Evolutionary conservation across 176 grass and related monocot species (phyloP).

Genomic region (Musa beccarii): DNA sequence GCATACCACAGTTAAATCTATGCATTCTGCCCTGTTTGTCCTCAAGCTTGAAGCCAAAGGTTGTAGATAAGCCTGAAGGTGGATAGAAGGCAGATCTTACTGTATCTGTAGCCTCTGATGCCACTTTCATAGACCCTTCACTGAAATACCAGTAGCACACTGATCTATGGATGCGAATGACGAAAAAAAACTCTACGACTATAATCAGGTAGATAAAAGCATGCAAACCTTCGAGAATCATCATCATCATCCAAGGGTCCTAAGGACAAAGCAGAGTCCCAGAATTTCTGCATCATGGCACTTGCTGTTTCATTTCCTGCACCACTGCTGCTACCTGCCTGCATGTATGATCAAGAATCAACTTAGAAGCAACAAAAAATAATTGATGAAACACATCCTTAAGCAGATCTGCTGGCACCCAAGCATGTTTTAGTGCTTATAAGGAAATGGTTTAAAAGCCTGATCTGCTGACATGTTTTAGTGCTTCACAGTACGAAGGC

Average conservation of each 20-base stretch:
- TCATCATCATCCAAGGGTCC: conserved; percentile 76
- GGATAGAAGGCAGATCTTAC: conserved; percentile 65
- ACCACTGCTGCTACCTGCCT: conserved; percentile 56
- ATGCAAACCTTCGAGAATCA: conserved; percentile 68
- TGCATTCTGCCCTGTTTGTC: conserved; percentile 95
- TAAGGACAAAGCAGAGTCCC: conserved; percentile 94
- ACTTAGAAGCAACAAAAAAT: background rate
- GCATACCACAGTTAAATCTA: conserved; percentile 92
- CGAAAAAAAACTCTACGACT: background rate
- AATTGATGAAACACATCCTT: background rate
- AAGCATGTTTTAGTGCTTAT: too few relatives aligned
- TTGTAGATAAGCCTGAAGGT: conserved; percentile 54
- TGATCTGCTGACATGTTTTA: too few relatives aligned
- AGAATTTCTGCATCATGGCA: conserved; percentile 96
- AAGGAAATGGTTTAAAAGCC: too few relatives aligned
- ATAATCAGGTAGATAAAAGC: conserved; percentile 7
- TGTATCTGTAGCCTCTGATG: conserved; percentile 61
- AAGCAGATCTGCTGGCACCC: too few relatives aligned
- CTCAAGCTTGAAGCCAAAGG: conserved; percentile 93
- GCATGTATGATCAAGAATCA: conserved; percentile 17
- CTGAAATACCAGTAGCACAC: conserved; percentile 27
- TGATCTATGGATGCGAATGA: conserved; percentile 16
- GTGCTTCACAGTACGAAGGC: too few relatives aligned
- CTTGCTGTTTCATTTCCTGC: conserved; percentile 42
- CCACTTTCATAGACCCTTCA: conserved; percentile 78